Conservation (phyloP, 345 rosid species). For the Lenwebbia sp. region DNA sequence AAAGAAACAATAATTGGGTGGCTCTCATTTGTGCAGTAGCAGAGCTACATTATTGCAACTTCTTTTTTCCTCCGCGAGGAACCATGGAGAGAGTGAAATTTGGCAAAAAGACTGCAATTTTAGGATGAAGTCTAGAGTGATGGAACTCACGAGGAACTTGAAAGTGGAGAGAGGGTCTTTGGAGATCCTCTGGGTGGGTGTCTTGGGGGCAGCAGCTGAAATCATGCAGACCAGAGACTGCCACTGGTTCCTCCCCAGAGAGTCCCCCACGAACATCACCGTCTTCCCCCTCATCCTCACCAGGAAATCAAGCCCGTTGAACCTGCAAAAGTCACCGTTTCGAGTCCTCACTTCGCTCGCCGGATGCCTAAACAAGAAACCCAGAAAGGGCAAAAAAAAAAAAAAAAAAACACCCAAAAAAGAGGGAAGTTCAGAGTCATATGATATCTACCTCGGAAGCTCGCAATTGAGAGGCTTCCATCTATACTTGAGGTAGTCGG, state of each 20-base stretch:
- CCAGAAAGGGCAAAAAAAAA: background rate
- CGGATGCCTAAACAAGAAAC: background rate
- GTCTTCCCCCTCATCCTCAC: slow-evolving; percentile 55
- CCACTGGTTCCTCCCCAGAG: slow-evolving; percentile 88
- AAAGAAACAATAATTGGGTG: background rate
- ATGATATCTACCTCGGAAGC: slow-evolving; percentile 3
- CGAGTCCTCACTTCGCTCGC: background rate
- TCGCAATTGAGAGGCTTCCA: slow-evolving; percentile 9
- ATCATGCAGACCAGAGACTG: slow-evolving; percentile 89
- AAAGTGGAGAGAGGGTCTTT: slow-evolving; percentile 70
- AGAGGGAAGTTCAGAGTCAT: background rate
- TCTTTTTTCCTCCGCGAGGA: background rate
- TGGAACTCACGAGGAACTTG: slow-evolving; percentile 41
- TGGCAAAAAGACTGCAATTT: background rate
- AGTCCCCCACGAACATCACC: slow-evolving; percentile 89
- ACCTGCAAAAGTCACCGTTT: slow-evolving; percentile 19
- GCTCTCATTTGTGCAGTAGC: background rate
- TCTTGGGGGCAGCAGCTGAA: slow-evolving; percentile 33
- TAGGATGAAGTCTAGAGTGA: background rate
- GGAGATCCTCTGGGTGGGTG: slow-evolving; percentile 34
- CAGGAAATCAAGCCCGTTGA: slow-evolving; percentile 64
- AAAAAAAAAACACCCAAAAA: no score
- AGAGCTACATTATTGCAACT: background rate
- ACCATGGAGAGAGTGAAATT: background rate
- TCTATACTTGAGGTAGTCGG: slow-evolving; percentile 8